Conservation (phyloP, 2,329 filamentous ascomycete genomes). For the Cytospora piceicola region DNA sequence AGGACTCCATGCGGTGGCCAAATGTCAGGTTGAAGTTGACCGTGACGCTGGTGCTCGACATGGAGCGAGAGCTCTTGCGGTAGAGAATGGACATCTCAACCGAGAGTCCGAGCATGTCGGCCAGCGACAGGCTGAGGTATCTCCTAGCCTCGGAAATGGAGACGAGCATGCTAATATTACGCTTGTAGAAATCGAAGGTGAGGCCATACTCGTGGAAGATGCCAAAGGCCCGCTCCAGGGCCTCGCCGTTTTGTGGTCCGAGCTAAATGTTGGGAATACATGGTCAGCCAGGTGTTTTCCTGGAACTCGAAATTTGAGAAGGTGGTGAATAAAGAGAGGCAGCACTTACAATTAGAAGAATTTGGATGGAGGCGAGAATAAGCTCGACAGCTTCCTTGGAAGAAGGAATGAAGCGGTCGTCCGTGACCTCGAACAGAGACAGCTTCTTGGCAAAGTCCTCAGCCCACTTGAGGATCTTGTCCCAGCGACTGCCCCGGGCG, state of each 20-base stretch:
- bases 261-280: conserved; percentile 15
- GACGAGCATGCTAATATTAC: conserved; percentile 29
- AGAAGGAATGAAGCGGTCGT: conserved; percentile 29
- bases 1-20: conserved; percentile 29
- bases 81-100: conserved; percentile 29
- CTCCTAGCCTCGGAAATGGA: conserved; percentile 30
- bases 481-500: conserved; percentile 30
- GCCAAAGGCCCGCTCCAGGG: conserved; percentile 30
- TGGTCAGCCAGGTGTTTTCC: conserved; percentile 13
- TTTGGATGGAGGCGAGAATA: conserved; percentile 28
- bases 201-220: conserved; percentile 31
- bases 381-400: conserved; percentile 31
- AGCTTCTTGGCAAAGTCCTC: conserved; percentile 32
- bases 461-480: conserved; percentile 31
- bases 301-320: not conserved
- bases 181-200: conserved; percentile 30
- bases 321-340: not conserved
- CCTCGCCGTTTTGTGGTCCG: conserved; percentile 30
- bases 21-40: conserved; percentile 31
- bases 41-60: conserved; percentile 29
- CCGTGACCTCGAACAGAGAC: conserved; percentile 29
- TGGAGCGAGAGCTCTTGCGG: conserved; percentile 28
- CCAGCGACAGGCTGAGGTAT: conserved; percentile 32
- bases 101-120: conserved; percentile 31
- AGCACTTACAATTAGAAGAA: conserved; percentile 28